Evolutionary conservation across 23 red algal species (phyloP).

Genomic region (Cyanidiococcus yangmingshanensis): DNA sequence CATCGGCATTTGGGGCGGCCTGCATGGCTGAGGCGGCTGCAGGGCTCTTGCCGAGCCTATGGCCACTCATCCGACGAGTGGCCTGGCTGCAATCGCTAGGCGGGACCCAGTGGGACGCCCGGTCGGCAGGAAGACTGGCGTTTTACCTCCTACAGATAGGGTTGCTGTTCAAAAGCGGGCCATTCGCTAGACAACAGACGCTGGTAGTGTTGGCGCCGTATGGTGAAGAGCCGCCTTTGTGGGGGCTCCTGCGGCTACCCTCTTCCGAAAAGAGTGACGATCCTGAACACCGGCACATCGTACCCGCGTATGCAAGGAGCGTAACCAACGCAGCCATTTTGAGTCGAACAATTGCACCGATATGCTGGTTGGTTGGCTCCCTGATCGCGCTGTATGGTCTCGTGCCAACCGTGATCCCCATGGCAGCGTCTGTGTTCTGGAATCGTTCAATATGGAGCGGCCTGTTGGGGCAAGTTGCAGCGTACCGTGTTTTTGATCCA

Average conservation of each 20-base stretch:
- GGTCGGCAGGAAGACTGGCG: background rate
- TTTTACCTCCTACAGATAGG: background rate
- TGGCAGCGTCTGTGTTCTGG: background rate
- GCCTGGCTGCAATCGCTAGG: background rate
- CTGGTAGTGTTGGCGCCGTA: background rate
- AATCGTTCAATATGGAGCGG: background rate
- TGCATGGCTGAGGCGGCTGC: background rate
- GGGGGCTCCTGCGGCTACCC: background rate
- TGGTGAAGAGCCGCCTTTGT: slow-evolving; percentile 1
- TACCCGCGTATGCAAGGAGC: background rate
- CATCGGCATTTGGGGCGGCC: background rate
- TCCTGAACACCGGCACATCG: background rate
- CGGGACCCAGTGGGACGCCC: background rate
- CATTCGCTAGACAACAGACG: background rate
- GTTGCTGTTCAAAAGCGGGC: background rate
- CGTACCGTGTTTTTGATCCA: background rate
- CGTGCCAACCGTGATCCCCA: background rate
- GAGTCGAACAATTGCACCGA: background rate
- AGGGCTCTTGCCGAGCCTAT: background rate
- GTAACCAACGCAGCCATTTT: background rate
- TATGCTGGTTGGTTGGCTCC: background rate
- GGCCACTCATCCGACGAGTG: background rate
- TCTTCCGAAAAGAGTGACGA: background rate
- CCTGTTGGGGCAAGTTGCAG: background rate
- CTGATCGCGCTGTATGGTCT: background rate